A percentile compares a stretch with the other conserved stretches of the same genome.
phyloP scores from a whole-genome alignment of 2,329 filamentous ascomycete species.

The Aotearoamyces nothofagi region DNA sequence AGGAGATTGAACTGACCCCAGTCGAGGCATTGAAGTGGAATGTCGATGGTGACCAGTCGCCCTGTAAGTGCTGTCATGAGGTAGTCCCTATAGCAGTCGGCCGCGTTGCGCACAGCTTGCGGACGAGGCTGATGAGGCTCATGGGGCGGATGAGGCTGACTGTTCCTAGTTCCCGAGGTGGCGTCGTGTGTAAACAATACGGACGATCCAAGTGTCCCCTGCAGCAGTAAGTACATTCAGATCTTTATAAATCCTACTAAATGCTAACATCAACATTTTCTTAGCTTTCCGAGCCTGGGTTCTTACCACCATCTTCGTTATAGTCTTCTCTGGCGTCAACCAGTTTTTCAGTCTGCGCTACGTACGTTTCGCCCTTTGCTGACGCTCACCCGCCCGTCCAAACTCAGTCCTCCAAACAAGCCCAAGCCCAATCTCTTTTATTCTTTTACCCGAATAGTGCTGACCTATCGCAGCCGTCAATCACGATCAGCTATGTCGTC shows the following conservation, averaged over 20 bases:
- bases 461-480: slow-evolving; percentile 2
- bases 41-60: slow-evolving; percentile 22
- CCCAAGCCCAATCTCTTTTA: background rate
- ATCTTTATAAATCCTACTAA: background rate
- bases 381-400: background rate
- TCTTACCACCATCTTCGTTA: slow-evolving; percentile 21
- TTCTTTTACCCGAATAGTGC: background rate
- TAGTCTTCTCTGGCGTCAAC: slow-evolving; percentile 3
- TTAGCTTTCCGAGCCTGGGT: slow-evolving; percentile 38
- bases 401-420: background rate
- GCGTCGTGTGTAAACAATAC: slow-evolving; percentile 22
- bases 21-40: slow-evolving; percentile 22
- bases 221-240: slow-evolving; percentile 15
- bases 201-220: slow-evolving; percentile 15
- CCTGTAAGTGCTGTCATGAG: slow-evolving; percentile 13
- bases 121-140: no score
- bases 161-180: slow-evolving; percentile 22
- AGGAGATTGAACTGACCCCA: slow-evolving; percentile 19
- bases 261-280: background rate
- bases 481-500: slow-evolving; percentile 8
- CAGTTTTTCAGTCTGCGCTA: slow-evolving; percentile 4
- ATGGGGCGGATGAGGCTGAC: slow-evolving; percentile 2
- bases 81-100: background rate
- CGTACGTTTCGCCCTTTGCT: background rate
- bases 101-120: no score